Percentiles rank a stretch among this genome's conserved stretches.
These are phyloP conservation scores for Spongospora subterranea DNA, from an alignment of 208 protist species.

Conservation along the genomic window DNA sequence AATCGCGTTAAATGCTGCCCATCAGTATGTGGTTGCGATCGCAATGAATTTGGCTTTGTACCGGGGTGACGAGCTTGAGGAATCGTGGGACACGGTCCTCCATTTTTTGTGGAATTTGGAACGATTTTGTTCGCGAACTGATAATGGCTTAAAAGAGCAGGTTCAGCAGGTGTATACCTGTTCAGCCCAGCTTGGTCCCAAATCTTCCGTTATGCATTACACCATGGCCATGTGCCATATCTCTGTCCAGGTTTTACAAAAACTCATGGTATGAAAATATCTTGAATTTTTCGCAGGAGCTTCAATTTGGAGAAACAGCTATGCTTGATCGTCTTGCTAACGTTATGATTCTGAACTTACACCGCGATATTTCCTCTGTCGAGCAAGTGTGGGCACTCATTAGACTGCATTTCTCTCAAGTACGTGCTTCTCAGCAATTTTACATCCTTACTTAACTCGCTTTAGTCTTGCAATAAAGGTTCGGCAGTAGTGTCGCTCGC, in stretches of 20 bases:
- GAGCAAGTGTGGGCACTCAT: neutral
- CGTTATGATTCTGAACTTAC: conserved; percentile 22
- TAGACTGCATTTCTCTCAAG: neutral
- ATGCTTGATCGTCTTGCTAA: conserved; percentile 34
- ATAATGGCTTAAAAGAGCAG: neutral
- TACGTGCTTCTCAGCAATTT: neutral
- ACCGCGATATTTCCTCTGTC: neutral
- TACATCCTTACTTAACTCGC: neutral
- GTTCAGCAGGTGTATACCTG: neutral
- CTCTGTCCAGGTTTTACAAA: neutral
- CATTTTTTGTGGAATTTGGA: conserved; percentile 49
- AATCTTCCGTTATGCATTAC: neutral
- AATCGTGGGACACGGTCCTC: conserved; percentile 47
- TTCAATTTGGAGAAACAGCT: neutral
- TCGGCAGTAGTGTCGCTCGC: neutral
- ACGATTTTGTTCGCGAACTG: neutral
- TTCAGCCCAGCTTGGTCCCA: neutral
- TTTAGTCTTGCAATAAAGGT: neutral
- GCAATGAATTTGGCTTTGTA: neutral
- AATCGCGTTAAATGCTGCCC: neutral
- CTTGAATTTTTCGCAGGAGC: neutral
- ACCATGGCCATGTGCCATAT: neutral
- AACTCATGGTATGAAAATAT: neutral
- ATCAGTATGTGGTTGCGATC: conserved; percentile 17
- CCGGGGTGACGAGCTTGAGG: neutral